Evolutionary conservation across 129 eudicot genomes (phyloP), one percentile per base, ranked within the genome.

Genomic region (Tanacetum coccineum): DNA sequence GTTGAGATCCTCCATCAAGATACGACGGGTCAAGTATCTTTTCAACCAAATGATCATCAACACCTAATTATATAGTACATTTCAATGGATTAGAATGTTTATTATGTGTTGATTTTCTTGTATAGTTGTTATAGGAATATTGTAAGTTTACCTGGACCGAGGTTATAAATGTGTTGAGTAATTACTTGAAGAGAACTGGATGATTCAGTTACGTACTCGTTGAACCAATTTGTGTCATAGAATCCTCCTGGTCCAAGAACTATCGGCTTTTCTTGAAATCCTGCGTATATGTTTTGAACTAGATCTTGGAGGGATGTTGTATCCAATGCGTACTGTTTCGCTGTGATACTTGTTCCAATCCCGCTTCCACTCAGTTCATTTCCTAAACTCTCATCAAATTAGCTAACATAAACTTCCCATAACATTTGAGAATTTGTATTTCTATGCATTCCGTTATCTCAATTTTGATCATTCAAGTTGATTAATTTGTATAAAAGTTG

Each of bases 151-250:
- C 96, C 96, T 80, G 96, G 59, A 13, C 93, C 96, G 7, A 88
- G 96, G 69, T 89, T 85, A 73, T 89, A 89, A 62, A 77, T 81
- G 70, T 83, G 96, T 58, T 86, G 96, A 6, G 94, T 83, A 21
- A 89, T 32, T 5, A 80, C 78, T 64, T 73, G 71, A 56, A 73
- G 58, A 9, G 65, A 53, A 54, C 2, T 26, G 2, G 71, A 25
- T 18, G 70, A 44, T 25, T 64, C 25, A 14, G 59, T 25, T 44
- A 73, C 65, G 12, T 73, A 85, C 6, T 42, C 68, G 13, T 83
- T 50, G 70, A 89, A 85, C 96, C 96, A 89, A 25, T 70, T 39
- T 59, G 79, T 60, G 21, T 89, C 87, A 26, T 71, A 86, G 53
- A 89, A 86, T 0, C 96, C 96, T 25, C 70, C 86, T 0, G 96